Evolutionary conservation across 78 protist genomes (phyloP).

Genomic region (Chrysochromulina parva): DNA sequence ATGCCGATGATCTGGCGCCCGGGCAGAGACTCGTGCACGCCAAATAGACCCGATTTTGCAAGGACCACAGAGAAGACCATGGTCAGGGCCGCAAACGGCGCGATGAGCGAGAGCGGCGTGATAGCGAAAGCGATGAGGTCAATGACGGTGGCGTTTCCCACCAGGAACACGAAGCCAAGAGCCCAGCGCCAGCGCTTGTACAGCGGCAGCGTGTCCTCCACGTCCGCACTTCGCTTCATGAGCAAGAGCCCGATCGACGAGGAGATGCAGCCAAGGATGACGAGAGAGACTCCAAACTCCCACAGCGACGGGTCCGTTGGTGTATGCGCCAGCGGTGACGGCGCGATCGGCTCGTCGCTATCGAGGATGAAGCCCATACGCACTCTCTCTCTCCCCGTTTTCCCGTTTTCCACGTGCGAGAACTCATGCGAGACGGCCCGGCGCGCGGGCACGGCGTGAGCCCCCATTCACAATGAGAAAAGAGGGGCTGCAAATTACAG

Average conservation of each 20-base stretch:
- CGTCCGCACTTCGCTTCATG: not conserved
- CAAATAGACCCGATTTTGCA: not conserved
- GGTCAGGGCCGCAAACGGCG: not conserved
- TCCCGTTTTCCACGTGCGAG: too few species aligned
- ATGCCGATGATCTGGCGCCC: not conserved
- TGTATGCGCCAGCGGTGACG: too few species aligned
- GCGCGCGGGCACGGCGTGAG: too few species aligned
- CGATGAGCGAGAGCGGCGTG: constrained; percentile 13
- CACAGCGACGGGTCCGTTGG: too few species aligned
- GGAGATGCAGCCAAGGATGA: not conserved
- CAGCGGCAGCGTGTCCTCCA: not conserved
- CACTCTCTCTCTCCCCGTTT: too few species aligned
- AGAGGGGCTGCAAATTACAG: too few species aligned
- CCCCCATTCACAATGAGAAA: too few species aligned
- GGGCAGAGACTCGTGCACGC: not conserved
- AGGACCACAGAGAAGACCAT: not conserved
- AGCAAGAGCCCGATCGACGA: not conserved
- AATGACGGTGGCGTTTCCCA: not conserved
- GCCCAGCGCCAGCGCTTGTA: not conserved
- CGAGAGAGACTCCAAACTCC: not conserved
- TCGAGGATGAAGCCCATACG: too few species aligned
- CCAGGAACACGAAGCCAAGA: not conserved
- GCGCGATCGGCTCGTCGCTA: too few species aligned
- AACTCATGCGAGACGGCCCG: too few species aligned
- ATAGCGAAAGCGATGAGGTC: not conserved